Evolutionary conservation across 75 land plant genomes (phyloP), one percentile per base, ranked within the genome.

Genomic region (Azolla pinnata): DNA sequence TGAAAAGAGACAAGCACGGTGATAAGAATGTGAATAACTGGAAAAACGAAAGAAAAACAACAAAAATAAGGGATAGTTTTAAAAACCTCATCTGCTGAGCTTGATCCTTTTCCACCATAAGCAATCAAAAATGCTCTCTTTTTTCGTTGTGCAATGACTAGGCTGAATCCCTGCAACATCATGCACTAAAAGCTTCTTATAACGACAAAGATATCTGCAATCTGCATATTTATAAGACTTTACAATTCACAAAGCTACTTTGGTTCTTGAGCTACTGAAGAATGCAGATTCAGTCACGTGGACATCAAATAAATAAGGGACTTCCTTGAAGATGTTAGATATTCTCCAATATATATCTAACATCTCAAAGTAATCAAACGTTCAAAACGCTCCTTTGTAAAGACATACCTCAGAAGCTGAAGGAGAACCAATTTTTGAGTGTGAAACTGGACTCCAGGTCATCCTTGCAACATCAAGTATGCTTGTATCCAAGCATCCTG

Each of bases 91-190:
- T 85, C 79, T 24, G 90, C 83, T 57, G 70, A 69, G 53, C 83
- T 80, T 25, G 69, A 68, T 33, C 75, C 83, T 40, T 29, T 64
- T 56, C 98, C 98, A 29, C 98, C 98, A 79, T 88, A 93, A 34
- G 90, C 85, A 49, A 93, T 78, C 63, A 93, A 78, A 52, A 79
- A 78, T 44, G 72, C 61, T 40, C 67, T 81, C 24, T 81, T 90
- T 50, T 88, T 88, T 49, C 80, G 79, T 57, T 88, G 83, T 38
- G 90, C 70, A 31, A 75, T 66, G 34, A 85, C 87, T 49, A 93
- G 44, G 45, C 83, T 85, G 54, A 88, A 83, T 26, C 98, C 96
- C 98, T 93, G 84, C 53, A 52, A 27, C 10, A 18, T 3, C 12
- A 35, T 35, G 5, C 40, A 5, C 40, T 35, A 35, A n/a, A n/a